Evolutionary conservation across 164 flowering plant species (phyloP).

Genomic region (Sedum album): DNA sequence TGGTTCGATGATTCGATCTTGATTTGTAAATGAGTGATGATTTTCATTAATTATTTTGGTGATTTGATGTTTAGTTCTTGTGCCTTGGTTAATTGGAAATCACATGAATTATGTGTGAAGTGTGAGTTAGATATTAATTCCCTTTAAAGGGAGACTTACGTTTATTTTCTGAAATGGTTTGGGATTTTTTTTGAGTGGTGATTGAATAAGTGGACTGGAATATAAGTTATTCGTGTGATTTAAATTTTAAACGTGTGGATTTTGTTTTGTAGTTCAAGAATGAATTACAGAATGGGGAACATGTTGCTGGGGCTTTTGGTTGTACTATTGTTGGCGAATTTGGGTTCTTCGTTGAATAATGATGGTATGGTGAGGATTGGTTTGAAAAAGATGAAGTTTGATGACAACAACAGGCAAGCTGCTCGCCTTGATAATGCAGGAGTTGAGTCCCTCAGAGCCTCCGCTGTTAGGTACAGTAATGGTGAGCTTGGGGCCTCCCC

Average conservation of each 20-base stretch:
- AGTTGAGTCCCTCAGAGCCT: conserved; percentile 21
- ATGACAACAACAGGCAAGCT: conserved; percentile 37
- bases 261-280: conserved; percentile 18
- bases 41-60: background rate
- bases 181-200: too few species aligned
- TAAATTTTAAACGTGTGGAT: background rate
- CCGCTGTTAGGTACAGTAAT: conserved; percentile 30
- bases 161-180: too few species aligned
- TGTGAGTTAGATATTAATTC: too few species aligned
- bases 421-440: conserved; percentile 34
- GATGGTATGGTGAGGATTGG: conserved; percentile 46
- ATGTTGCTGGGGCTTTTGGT: conserved; percentile 16
- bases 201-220: too few species aligned
- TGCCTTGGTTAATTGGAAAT: too few species aligned
- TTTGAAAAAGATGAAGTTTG: conserved; percentile 44
- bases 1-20: background rate
- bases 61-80: too few species aligned
- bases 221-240: background rate
- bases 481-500: conserved; percentile 28
- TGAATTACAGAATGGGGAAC: conserved; percentile 17
- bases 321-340: conserved; percentile 16
- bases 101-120: too few species aligned
- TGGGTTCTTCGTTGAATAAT: conserved; percentile 20
- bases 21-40: background rate
- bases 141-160: too few species aligned